Base-by-base conservation (phyloP, 805 yeast species). In the Saccharomycopsis lassenensis region DNA sequence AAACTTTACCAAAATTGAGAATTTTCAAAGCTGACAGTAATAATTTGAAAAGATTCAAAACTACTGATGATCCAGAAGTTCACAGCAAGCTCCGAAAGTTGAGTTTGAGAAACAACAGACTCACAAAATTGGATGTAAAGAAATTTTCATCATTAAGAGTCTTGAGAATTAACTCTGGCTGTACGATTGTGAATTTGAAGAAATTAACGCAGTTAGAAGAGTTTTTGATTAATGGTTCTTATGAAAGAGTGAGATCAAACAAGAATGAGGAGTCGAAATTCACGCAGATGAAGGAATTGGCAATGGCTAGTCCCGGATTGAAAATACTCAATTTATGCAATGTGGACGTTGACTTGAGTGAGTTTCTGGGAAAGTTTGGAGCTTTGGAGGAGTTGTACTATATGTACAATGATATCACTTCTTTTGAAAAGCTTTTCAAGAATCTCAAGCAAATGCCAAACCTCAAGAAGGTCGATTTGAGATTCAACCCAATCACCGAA, bases 91-190 rank as follows among this genome's bases (percentile, higher is more conserved):
- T 43, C 34, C 37, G 36, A 28, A 43, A 43, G 31, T 27, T 43
- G 12, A 40, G 41, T 29, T 37, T 43, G 26, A 39, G 27, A 16
- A 32, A 35, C 17, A 43, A 43, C 28, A n/a, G 11, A 5, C 8
- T 40, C 11, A 14, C 29, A 20, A n/a, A n/a, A 7, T 17, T 43
- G 12, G 37, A 40, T 23, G 20, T 37, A 7, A 12, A 16, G 4
- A 21, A 28, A 26, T 43, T 40, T 18, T 37, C 20, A 37, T 35
- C 29, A 16, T 18, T 43, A 2, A 30, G 45, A 31, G 54, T 55
- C 5, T 49, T 66, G 24, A 50, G 68, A 37, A 44, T 63, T 11
- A 68, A 64, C 45, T 67, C 67, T 3, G 61, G 62, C 36, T 33
- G 31, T 4, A n/a, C 32, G 8, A 11, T 43, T 19, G 22, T 8